Base-by-base conservation (phyloP, 208 protist species). In the Acanthamoeba polyphaga region DNA sequence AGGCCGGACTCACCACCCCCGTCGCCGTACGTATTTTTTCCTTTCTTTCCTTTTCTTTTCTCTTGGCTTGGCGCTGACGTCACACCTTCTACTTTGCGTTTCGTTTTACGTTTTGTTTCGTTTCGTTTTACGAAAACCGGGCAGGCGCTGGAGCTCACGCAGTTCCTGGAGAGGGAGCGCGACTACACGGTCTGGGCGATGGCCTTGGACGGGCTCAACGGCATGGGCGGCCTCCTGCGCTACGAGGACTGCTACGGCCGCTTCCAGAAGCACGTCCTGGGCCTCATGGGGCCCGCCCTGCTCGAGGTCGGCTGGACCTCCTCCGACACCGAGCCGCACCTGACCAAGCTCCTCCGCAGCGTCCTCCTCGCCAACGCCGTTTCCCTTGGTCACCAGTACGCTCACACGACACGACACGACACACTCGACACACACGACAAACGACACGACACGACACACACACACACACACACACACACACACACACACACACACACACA, bases 201-300 rank as follows among this genome's bases (percentile, higher is more conserved):
- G 19, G 87, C 87, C 15, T 27, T 92, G 7, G 22, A 49, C 43
- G 87, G 64, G 19, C 58, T 92, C 60, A 24, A 76, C 17, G 15
- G 7, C 13, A 32, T 92, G 58, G 87, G 60, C 58, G 32, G 70
- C 38, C 55, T 92, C 27, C 66, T 92, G 3, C 64, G 34, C 19
- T 43, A 51, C 12, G 64, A 92, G 49, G 87, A 92, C 87, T 92
- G 87, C 87, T 92, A 92, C 49, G 87, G 87, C 13, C 55, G 4
- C n/a, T 92, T 78, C 62, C 46, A 92, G 62, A 32, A 76, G 38
- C 46, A 92, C 38, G 87, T 92, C 1, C 87, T 72, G n/a, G 4
- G 38, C 17, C 66, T 92, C n/a, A 78, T 92, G 87, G n/a, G 3
- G 1, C 34, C 32, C 9, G 87, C 87, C 19, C 64, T 92, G 12